These are phyloP conservation scores for Uncinocarpus reesii DNA, from an alignment of 2,329 filamentous ascomycete genomes.

Conservation along the genomic window DNA sequence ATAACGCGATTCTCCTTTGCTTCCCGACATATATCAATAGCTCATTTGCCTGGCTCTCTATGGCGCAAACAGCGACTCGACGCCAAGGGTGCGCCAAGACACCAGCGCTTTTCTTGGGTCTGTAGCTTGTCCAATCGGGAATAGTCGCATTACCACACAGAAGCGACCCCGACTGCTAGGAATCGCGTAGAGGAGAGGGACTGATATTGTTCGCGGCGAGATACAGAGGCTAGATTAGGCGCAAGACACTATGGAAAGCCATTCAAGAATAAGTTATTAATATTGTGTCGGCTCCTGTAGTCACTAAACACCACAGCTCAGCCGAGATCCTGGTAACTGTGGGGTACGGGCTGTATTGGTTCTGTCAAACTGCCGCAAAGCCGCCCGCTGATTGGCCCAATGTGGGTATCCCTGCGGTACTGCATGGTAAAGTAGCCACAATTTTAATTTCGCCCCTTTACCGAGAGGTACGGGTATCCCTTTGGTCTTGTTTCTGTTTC, in stretches of 20 bases:
- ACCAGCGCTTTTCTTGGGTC: slow-evolving; percentile 1
- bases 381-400: not conserved
- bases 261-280: too few relatives aligned
- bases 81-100: not conserved
- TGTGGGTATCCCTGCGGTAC: not conserved
- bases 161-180: too few relatives aligned
- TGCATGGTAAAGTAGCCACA: not conserved
- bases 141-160: slow-evolving; percentile 1
- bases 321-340: not conserved
- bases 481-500: slow-evolving; percentile 1
- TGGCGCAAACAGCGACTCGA: too few relatives aligned
- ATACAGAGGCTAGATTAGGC: too few relatives aligned
- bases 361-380: not conserved
- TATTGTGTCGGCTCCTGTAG: too few relatives aligned
- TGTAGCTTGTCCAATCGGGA: not conserved
- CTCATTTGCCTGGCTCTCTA: too few relatives aligned
- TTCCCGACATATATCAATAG: too few relatives aligned
- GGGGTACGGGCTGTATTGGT: not conserved
- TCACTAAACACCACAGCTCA: too few relatives aligned
- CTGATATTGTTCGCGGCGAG: too few relatives aligned
- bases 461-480: slow-evolving; percentile 1
- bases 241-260: too few relatives aligned
- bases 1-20: too few relatives aligned
- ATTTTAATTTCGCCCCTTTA: slow-evolving; percentile 2
- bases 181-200: too few relatives aligned